Percentiles rank a stretch among this genome's conserved stretches.
Conservation (phyloP, 176 grass and related monocot species). For the Cocos nucifera region DNA sequence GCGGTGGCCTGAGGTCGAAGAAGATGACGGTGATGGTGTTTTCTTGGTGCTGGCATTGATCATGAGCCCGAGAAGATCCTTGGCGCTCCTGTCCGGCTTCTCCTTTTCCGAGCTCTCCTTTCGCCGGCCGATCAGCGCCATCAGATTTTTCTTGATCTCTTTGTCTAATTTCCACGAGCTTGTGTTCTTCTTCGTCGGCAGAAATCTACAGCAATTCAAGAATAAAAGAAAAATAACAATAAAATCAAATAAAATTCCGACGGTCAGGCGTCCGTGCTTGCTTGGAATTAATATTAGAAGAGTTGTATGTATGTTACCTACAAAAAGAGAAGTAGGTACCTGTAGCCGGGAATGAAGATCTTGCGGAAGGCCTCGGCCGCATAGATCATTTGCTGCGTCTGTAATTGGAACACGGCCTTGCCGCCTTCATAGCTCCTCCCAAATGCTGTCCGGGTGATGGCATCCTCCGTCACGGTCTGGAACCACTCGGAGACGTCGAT, state of each 20-base stretch:
- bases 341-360: constrained; percentile 81
- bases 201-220: constrained; percentile 31
- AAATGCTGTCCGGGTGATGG: constrained; percentile 54
- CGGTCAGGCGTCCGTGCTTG: too few relatives aligned
- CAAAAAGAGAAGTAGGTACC: constrained; percentile 7
- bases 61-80: constrained; percentile 68
- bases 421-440: constrained; percentile 72
- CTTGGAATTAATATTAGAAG: too few relatives aligned
- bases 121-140: constrained; percentile 46
- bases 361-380: constrained; percentile 79
- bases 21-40: background rate
- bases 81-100: constrained; percentile 12
- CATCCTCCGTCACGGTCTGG: constrained; percentile 64
- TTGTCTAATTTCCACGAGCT: constrained; percentile 66
- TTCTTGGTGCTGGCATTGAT: constrained; percentile 39
- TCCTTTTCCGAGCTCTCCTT: constrained; percentile 25
- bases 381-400: constrained; percentile 62
- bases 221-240: background rate
- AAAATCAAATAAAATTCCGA: too few relatives aligned
- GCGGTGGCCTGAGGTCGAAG: too few relatives aligned
- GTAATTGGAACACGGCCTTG: constrained; percentile 56
- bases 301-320: too few relatives aligned
- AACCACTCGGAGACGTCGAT: constrained; percentile 84
- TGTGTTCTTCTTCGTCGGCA: constrained; percentile 73
- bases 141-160: constrained; percentile 44